Conservation (phyloP, 2,329 filamentous ascomycete genomes). For the Sporothrix pseudoabietina region DNA sequence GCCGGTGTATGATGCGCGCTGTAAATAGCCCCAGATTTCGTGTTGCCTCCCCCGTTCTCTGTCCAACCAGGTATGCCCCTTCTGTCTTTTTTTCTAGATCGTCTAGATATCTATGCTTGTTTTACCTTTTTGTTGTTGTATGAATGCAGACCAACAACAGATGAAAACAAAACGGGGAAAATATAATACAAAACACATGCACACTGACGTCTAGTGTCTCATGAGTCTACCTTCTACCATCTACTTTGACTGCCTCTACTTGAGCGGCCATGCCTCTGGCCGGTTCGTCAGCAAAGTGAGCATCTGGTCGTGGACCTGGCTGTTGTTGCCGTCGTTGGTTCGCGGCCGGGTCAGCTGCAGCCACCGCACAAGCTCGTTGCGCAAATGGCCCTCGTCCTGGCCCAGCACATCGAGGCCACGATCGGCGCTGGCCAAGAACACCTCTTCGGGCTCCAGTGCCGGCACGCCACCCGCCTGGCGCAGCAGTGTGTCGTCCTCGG, state of each 20-base stretch:
- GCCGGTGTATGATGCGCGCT: constrained; percentile 1
- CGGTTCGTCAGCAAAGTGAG: constrained; percentile 31
- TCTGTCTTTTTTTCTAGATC: background rate
- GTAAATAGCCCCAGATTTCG: background rate
- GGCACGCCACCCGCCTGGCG: constrained; percentile 61
- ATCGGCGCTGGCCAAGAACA: constrained; percentile 70
- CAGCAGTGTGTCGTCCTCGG: constrained; percentile 71
- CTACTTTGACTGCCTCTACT: background rate
- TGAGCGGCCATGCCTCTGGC: constrained; percentile 33
- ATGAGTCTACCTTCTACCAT: background rate
- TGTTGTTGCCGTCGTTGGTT: constrained; percentile 32
- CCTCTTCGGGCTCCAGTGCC: constrained; percentile 63
- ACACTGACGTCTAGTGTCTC: background rate
- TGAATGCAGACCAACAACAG: background rate
- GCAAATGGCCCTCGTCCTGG: constrained; percentile 57
- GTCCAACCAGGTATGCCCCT: background rate
- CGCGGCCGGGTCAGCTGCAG: constrained; percentile 49
- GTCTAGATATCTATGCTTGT: background rate
- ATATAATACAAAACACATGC: background rate
- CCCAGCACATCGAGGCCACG: constrained; percentile 63
- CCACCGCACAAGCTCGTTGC: constrained; percentile 52
- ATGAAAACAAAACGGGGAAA: background rate
- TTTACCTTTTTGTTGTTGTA: background rate
- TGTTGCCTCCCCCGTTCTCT: background rate
- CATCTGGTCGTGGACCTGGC: constrained; percentile 9